A percentile compares a stretch with the other conserved stretches of the same genome.
Conservation (phyloP, 1,284 basidiomycete genomes). For the Cystobasidiaceae sp. region DNA sequence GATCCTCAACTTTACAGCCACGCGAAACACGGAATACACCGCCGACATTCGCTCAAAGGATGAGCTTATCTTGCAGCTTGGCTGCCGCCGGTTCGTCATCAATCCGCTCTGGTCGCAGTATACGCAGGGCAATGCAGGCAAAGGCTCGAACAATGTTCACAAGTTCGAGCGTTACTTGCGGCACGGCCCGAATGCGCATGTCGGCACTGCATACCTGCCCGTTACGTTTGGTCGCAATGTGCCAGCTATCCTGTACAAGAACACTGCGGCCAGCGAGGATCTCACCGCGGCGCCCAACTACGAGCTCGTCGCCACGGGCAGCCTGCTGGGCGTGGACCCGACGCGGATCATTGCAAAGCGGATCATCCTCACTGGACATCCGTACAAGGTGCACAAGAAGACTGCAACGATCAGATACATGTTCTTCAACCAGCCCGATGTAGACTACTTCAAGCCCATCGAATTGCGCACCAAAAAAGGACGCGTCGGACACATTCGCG, state of each 20-base stretch:
- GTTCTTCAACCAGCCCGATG: conserved; percentile 91
- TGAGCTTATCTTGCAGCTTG: conserved; percentile 78
- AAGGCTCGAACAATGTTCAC: conserved; percentile 91
- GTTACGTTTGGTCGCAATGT: conserved; percentile 68
- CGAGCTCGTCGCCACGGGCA: conserved; percentile 81
- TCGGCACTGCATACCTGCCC: conserved; percentile 83
- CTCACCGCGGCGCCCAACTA: conserved; percentile 12
- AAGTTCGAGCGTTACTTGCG: conserved; percentile 92
- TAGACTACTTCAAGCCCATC: conserved; percentile 88
- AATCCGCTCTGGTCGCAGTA: conserved; percentile 91
- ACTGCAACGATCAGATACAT: conserved; percentile 96
- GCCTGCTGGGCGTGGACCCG: conserved; percentile 81
- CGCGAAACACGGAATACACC: conserved; percentile 91
- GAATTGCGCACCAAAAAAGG: conserved; percentile 91
- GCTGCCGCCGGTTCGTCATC: conserved; percentile 74
- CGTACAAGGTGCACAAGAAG: conserved; percentile 96
- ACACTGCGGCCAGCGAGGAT: conserved; percentile 42
- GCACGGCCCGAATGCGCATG: conserved; percentile 59
- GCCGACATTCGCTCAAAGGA: conserved; percentile 91
- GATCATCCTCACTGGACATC: conserved; percentile 88
- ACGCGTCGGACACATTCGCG: conserved; percentile 78
- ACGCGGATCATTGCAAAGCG: conserved; percentile 89
- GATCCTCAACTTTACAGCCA: conserved; percentile 85
- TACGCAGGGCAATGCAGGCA: conserved; percentile 71
- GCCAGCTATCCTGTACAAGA: conserved; percentile 40